Evolutionary conservation across 306 rosid genomes (phyloP).

Genomic region (Mucuna pruriens): DNA sequence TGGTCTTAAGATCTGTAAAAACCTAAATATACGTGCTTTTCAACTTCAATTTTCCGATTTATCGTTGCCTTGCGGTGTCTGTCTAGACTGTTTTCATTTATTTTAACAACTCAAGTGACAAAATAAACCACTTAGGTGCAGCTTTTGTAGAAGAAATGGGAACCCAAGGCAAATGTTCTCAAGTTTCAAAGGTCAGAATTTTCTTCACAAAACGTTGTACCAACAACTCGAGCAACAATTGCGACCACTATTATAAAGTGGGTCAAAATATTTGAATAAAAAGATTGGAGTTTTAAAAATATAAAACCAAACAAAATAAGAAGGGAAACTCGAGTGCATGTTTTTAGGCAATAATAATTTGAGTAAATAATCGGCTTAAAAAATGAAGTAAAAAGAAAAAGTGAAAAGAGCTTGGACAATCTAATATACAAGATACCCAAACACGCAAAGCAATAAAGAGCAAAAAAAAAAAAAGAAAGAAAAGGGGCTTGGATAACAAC

Average conservation of each 20-base stretch:
- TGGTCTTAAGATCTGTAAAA: not conserved
- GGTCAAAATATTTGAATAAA: not conserved
- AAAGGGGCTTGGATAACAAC: not conserved
- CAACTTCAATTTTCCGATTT: not conserved
- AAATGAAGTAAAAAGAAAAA: not conserved
- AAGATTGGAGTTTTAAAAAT: not conserved
- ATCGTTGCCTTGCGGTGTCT: not conserved
- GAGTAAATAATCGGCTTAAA: not conserved
- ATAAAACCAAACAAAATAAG: not conserved
- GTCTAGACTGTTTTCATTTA: not conserved
- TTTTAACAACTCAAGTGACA: not conserved
- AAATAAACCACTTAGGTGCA: not conserved
- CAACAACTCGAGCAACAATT: not conserved
- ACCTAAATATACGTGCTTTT: not conserved
- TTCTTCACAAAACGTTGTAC: not conserved
- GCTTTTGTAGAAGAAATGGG: not conserved
- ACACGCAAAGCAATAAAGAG: not conserved
- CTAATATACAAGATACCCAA: not conserved
- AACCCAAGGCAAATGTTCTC: not conserved
- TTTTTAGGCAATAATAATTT: not conserved
- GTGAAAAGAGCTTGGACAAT: not conserved
- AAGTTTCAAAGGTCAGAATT: not conserved
- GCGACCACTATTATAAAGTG: not conserved
- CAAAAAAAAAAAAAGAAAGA: not conserved
- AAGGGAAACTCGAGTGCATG: not conserved